Conservation (phyloP, 306 rosid genomes). For the Hippophae tibetana region DNA sequence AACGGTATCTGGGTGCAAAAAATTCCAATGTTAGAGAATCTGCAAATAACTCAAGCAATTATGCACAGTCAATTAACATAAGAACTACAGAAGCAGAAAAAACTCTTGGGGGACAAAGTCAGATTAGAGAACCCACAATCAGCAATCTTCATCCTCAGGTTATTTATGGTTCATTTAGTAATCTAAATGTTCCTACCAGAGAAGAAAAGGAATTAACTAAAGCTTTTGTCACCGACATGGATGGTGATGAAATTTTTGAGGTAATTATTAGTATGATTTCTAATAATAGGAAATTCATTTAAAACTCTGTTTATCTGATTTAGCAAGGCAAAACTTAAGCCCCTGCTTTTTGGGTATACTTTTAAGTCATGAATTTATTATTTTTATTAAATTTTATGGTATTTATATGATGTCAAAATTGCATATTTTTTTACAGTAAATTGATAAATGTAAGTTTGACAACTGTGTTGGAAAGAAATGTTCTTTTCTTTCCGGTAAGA, state of each 20-base stretch:
- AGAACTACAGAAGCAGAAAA: slow-evolving; percentile 25
- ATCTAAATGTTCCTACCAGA: slow-evolving; percentile 21
- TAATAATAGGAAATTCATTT: slow-evolving; percentile 4
- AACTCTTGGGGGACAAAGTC: slow-evolving; percentile 22
- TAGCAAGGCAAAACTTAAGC: not conserved
- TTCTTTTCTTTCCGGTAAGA: not conserved
- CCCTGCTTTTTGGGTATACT: not conserved
- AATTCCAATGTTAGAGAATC: slow-evolving; percentile 23
- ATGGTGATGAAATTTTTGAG: slow-evolving; percentile 60
- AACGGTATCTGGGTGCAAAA: slow-evolving; percentile 15
- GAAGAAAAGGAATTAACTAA: slow-evolving; percentile 27
- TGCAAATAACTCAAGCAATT: slow-evolving; percentile 9
- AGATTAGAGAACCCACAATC: slow-evolving; percentile 29
- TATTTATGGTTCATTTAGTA: slow-evolving; percentile 30
- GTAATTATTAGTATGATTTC: slow-evolving; percentile 26
- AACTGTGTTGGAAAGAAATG: not conserved
- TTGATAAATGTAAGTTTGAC: not conserved
- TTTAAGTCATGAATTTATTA: too few species aligned
- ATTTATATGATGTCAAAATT: not conserved
- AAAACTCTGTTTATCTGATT: slow-evolving; percentile 9
- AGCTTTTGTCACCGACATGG: slow-evolving; percentile 27
- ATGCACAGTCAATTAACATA: slow-evolving; percentile 18
- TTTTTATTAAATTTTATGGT: not conserved
- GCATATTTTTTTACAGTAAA: not conserved
- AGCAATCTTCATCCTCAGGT: slow-evolving; percentile 28